These are phyloP conservation scores for Aspergillus fijiensis DNA, from an alignment of 2,329 filamentous ascomycete genomes.

Conservation along the genomic window DNA sequence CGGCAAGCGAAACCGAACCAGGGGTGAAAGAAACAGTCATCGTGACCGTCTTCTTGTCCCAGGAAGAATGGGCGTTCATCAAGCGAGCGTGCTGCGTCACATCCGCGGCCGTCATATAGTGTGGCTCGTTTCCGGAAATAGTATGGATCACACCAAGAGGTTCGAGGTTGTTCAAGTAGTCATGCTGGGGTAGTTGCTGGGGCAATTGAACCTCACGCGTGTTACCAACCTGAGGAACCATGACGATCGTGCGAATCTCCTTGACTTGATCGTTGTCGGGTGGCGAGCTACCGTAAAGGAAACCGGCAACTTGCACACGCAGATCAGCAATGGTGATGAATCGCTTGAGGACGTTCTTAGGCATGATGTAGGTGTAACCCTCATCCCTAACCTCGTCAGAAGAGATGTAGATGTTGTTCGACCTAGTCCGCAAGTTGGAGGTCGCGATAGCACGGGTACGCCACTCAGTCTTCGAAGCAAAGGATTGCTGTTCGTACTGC, in stretches of 20 bases:
- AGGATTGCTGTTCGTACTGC: slow-evolving; percentile 95
- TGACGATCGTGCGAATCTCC: slow-evolving; percentile 93
- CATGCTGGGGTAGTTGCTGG: slow-evolving; percentile 85
- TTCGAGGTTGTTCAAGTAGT: slow-evolving; percentile 82
- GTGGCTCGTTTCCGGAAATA: slow-evolving; percentile 87
- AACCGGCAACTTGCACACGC: slow-evolving; percentile 92
- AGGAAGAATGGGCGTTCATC: slow-evolving; percentile 75
- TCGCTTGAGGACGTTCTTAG: slow-evolving; percentile 96
- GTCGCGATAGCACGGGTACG: slow-evolving; percentile 94
- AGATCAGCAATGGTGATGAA: slow-evolving; percentile 98
- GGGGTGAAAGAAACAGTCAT: slow-evolving; percentile 97
- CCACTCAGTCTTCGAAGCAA: slow-evolving; percentile 99
- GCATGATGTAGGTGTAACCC: slow-evolving; percentile 95
- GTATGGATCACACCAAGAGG: slow-evolving; percentile 95
- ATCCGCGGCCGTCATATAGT: slow-evolving; percentile 93
- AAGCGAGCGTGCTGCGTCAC: slow-evolving; percentile 91
- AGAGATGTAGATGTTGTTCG: slow-evolving; percentile 99
- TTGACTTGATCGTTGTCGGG: slow-evolving; percentile 96
- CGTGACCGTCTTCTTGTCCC: slow-evolving; percentile 89
- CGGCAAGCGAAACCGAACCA: slow-evolving; percentile 88
- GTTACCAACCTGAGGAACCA: slow-evolving; percentile 95
- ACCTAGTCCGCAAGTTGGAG: slow-evolving; percentile 85
- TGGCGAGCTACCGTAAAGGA: slow-evolving; percentile 88
- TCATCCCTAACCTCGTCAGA: slow-evolving; percentile 90
- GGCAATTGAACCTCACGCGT: slow-evolving; percentile 89